Base-by-base conservation (phyloP, 257 asterid species). In the Hygrophila difformis region DNA sequence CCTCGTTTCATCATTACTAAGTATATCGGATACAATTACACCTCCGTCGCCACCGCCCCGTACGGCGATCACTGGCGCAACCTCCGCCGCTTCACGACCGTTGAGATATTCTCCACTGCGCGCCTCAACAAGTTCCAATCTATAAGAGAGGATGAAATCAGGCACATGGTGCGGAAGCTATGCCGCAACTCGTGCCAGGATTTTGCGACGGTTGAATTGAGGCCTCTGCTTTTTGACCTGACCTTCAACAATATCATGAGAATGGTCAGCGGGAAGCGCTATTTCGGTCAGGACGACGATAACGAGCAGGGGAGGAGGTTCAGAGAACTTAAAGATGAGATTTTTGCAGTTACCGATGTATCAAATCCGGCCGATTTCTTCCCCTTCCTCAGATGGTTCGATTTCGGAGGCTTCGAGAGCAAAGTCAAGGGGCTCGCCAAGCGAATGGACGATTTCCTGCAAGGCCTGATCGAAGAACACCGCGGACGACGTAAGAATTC, bases 41-140 rank as follows among this genome's bases (percentile, higher is more conserved):
- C 74, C 24, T 38, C 58, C 44, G 6, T 77, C 0, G 38, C 2
- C 0, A 53, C 28, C 18, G 17, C 75, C 13, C 63, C 84, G 1
- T 71, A 74, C 35, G 92, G 93, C 4, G 81, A 77, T 19, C 68
- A 68, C 31, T 77, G 93, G 87, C 81, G 87, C 45, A 62, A 66
- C 55, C 78, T 81, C 20, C 69, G 84, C 7, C 76, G 81, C 10
- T 41, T 77, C 0, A 48, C 68, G 8, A 19, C 81, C 0, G 29
- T 64, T 4, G 81, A 79, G 34, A 59, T 79, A 2, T 69, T 79
- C 53, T 75, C 84, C 5, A 23, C 81, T 0, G 41, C 59, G 1
- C 83, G 87, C 4, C 78, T 77, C 62, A 67, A 77, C 57, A 21
- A 5, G 62, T 77, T 77, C 15, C 51, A 40, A 21, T 37, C 51